phyloP scores from a whole-genome alignment of 495 filamentous ascomycete genomes.

The Penicillium manginii region DNA sequence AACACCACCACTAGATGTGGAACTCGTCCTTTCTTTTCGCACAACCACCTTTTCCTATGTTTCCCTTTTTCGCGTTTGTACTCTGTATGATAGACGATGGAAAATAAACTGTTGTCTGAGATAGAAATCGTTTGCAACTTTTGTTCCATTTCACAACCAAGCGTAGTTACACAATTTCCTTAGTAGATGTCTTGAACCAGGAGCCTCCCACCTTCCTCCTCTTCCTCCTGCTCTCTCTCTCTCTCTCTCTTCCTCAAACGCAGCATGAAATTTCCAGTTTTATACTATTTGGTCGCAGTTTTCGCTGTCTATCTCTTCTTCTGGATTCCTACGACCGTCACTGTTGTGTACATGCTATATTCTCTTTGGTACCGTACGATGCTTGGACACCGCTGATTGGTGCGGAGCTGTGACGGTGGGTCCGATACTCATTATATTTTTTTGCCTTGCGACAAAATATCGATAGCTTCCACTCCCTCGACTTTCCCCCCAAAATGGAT shows the following conservation, averaged over 20 bases:
- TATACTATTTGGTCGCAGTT: neutral
- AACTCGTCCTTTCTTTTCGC: conserved; percentile 36
- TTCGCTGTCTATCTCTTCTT: neutral
- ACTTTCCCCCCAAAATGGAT: conserved; percentile 45
- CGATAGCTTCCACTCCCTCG: conserved; percentile 16
- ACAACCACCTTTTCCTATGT: conserved; percentile 36
- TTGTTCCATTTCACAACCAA: neutral
- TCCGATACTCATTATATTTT: conserved; percentile 21
- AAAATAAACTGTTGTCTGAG: conserved; percentile 56
- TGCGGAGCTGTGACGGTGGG: conserved; percentile 30
- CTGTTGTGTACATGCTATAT: neutral
- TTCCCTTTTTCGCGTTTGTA: conserved; percentile 44
- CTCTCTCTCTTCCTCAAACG: too few species aligned
- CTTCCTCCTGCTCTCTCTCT: too few species aligned
- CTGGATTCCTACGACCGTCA: neutral
- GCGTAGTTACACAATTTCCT: neutral
- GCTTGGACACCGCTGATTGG: conserved; percentile 36
- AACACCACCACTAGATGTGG: conserved; percentile 62
- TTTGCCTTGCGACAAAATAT: conserved; percentile 33
- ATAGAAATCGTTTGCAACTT: conserved; percentile 30
- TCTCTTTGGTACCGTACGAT: neutral
- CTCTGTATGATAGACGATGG: conserved; percentile 61
- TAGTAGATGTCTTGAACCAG: neutral
- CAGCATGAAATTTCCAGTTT: too few species aligned
- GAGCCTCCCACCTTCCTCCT: too few species aligned